Conservation (phyloP, 2,329 filamentous ascomycete species). For the Aspergillus sp. region DNA sequence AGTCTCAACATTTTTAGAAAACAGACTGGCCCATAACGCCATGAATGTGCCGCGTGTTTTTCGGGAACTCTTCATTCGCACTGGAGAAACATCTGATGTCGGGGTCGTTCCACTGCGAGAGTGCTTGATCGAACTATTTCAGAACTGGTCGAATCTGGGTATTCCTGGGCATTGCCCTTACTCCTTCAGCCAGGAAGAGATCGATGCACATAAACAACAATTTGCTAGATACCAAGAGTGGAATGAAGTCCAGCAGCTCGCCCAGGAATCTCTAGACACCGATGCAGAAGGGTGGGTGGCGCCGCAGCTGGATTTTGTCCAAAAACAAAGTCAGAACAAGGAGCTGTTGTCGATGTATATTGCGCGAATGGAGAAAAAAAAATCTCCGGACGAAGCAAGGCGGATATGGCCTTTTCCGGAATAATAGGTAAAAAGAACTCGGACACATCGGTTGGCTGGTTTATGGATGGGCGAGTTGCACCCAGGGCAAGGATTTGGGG, state of each 20-base stretch:
- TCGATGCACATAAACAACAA: slow-evolving; percentile 26
- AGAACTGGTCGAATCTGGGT: slow-evolving; percentile 25
- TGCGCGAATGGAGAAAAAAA: slow-evolving; percentile 16
- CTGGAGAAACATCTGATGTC: slow-evolving; percentile 26
- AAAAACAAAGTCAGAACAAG: slow-evolving; percentile 26
- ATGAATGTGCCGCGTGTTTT: slow-evolving; percentile 28
- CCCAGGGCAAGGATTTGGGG: too few species aligned
- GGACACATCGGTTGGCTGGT: too few species aligned
- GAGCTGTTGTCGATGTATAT: slow-evolving; percentile 24
- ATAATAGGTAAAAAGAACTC: background rate
- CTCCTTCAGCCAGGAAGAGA: slow-evolving; percentile 27
- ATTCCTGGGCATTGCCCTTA: slow-evolving; percentile 30
- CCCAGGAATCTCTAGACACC: slow-evolving; percentile 27
- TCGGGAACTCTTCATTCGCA: slow-evolving; percentile 34
- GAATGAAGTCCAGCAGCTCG: slow-evolving; percentile 27
- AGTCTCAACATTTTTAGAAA: slow-evolving; percentile 21
- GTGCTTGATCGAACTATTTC: slow-evolving; percentile 33
- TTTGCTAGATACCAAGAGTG: slow-evolving; percentile 32
- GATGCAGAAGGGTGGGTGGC: slow-evolving; percentile 39
- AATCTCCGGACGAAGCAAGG: slow-evolving; percentile 18
- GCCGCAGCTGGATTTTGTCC: slow-evolving; percentile 29
- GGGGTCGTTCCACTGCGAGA: slow-evolving; percentile 33
- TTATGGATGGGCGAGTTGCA: too few species aligned
- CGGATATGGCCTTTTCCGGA: slow-evolving; percentile 22
- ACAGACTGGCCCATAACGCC: slow-evolving; percentile 22